Evolutionary conservation across 495 filamentous ascomycete species (phyloP).

Genomic region (Pyrenula aspistea): DNA sequence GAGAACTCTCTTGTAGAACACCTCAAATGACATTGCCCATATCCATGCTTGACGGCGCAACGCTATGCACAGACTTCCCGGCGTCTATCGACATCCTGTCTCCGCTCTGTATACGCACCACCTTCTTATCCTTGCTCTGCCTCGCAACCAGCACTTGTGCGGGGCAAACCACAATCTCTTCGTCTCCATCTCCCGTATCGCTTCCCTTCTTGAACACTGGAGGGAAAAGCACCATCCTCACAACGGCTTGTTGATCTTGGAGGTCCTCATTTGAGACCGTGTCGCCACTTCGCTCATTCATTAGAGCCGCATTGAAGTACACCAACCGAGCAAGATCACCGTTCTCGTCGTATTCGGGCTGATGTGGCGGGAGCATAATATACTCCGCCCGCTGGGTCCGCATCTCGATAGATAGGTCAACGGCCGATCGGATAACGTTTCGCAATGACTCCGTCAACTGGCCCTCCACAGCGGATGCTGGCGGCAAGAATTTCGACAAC

Average conservation of each 20-base stretch:
- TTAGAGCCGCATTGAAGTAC: constrained; percentile 74
- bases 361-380: constrained; percentile 92
- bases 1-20: constrained; percentile 10
- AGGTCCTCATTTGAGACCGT: constrained; percentile 61
- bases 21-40: constrained; percentile 40
- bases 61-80: constrained; percentile 28
- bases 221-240: constrained; percentile 87
- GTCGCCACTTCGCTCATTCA: constrained; percentile 80
- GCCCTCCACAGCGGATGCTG: constrained; percentile 57
- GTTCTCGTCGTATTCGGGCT: constrained; percentile 86
- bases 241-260: constrained; percentile 59
- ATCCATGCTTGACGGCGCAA: constrained; percentile 33
- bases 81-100: constrained; percentile 33
- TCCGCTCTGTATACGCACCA: constrained; percentile 27
- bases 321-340: constrained; percentile 78
- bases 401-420: constrained; percentile 88
- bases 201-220: constrained; percentile 90
- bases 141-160: constrained; percentile 75
- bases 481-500: constrained; percentile 67
- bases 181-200: constrained; percentile 69
- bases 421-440: constrained; percentile 71
- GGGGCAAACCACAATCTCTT: constrained; percentile 85
- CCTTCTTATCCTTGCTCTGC: constrained; percentile 29
- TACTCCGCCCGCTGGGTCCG: constrained; percentile 90
- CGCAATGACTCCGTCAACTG: constrained; percentile 70